Percentiles rank a stretch among this genome's conserved stretches.
phyloP scores from a whole-genome alignment of 805 yeast species.

The Candida pseudofarinosa region DNA sequence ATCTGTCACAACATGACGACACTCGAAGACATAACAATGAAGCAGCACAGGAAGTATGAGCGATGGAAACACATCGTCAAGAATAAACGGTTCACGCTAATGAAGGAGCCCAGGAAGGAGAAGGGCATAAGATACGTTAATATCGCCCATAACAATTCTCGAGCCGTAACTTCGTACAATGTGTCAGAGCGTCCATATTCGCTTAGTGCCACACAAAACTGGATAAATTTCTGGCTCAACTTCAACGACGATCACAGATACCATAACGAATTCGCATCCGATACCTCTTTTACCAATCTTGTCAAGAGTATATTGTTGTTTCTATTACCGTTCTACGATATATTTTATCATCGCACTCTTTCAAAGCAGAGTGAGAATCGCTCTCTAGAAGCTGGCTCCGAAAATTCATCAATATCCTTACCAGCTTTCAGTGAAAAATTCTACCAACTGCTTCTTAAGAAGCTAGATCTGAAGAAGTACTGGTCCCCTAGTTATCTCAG shows the following conservation, averaged over 20 bases:
- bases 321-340: constrained; percentile 21
- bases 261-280: constrained; percentile 6
- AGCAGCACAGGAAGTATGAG: constrained; percentile 26
- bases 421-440: constrained; percentile 9
- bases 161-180: constrained; percentile 35
- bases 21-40: constrained; percentile 48
- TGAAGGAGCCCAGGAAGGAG: constrained; percentile 10
- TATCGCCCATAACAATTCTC: constrained; percentile 25
- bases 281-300: constrained; percentile 8
- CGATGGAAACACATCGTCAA: constrained; percentile 16
- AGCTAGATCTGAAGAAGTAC: constrained; percentile 13
- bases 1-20: constrained; percentile 50
- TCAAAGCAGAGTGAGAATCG: neutral
- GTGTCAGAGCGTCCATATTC: constrained; percentile 31
- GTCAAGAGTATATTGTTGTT: constrained; percentile 12
- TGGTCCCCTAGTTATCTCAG: constrained; percentile 13
- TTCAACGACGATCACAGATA: constrained; percentile 15
- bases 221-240: constrained; percentile 29
- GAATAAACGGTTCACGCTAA: neutral
- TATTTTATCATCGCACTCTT: constrained; percentile 1
- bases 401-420: neutral
- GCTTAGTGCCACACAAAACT: constrained; percentile 33
- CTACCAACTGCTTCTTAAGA: constrained; percentile 8
- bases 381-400: neutral
- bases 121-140: constrained; percentile 42